Percentiles rank a stretch among this genome's conserved stretches.
Evolutionary conservation across 306 rosid species (phyloP).

Genomic region (Gillenia trifoliata): DNA sequence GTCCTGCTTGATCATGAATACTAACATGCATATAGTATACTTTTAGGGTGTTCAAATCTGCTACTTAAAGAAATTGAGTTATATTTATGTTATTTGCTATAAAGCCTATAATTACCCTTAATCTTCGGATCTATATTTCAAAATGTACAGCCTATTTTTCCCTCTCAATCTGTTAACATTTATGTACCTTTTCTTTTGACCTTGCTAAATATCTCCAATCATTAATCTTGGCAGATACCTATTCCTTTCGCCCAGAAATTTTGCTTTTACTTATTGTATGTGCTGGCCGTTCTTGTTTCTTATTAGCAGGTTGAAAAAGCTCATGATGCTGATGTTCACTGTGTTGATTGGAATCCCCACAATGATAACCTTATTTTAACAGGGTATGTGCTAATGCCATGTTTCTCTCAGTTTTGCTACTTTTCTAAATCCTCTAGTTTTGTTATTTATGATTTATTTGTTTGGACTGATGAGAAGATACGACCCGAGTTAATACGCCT

Average conservation of each 20-base stretch:
- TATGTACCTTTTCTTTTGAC: neutral
- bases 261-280: neutral
- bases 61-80: neutral
- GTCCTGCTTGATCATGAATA: neutral
- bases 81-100: neutral
- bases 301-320: conserved; percentile 85
- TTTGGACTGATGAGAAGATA: conserved; percentile 7
- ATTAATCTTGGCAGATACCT: neutral
- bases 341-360: conserved; percentile 99
- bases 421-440: neutral
- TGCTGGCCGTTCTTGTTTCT: conserved; percentile 15
- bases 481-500: conserved; percentile 2
- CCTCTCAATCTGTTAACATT: neutral
- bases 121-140: neutral
- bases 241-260: neutral
- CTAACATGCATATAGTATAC: neutral
- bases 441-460: neutral
- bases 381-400: conserved; percentile 47
- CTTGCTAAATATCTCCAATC: neutral
- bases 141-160: neutral
- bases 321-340: conserved; percentile 95
- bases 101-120: neutral
- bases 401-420: conserved; percentile 3
- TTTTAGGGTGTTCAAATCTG: neutral
- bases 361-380: conserved; percentile 83